phyloP scores from a whole-genome alignment of 1,139 yeast genomes.

The Kurtzmaniella natalensis region DNA sequence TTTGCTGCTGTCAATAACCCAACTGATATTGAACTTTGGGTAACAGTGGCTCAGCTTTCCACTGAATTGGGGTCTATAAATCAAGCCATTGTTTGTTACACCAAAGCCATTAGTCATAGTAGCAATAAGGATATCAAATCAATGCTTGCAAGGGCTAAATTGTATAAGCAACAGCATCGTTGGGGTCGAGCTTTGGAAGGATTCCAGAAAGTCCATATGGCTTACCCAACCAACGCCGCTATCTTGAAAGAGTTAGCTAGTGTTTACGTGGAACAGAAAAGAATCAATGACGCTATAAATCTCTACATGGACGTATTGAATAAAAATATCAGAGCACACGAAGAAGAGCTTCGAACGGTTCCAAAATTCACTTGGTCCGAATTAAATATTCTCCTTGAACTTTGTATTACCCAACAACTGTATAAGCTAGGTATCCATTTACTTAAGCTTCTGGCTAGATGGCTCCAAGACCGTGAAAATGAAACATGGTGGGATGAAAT shows the following conservation, averaged over 20 bases:
- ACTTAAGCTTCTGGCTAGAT: conserved; percentile 70
- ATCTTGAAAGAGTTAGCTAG: conserved; percentile 73
- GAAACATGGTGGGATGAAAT: conserved; percentile 85
- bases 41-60: conserved; percentile 73
- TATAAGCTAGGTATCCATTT: conserved; percentile 61
- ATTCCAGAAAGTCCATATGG: conserved; percentile 55
- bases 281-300: conserved; percentile 76
- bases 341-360: conserved; percentile 25
- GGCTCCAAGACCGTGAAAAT: conserved; percentile 68
- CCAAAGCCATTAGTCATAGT: conserved; percentile 64
- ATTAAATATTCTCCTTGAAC: conserved; percentile 75
- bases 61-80: conserved; percentile 64
- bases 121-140: conserved; percentile 48
- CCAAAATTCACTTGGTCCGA: conserved; percentile 81
- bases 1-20: conserved; percentile 81
- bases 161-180: conserved; percentile 63
- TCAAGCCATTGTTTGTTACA: conserved; percentile 82
- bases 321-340: conserved; percentile 39
- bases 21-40: conserved; percentile 80
- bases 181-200: conserved; percentile 73
- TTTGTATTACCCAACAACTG: conserved; percentile 64
- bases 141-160: conserved; percentile 56
- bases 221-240: conserved; percentile 58
- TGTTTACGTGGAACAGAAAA: conserved; percentile 68
- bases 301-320: conserved; percentile 67